These are phyloP conservation scores for Penicillium steckii DNA, from an alignment of 495 filamentous ascomycete genomes.

Conservation along the genomic window DNA sequence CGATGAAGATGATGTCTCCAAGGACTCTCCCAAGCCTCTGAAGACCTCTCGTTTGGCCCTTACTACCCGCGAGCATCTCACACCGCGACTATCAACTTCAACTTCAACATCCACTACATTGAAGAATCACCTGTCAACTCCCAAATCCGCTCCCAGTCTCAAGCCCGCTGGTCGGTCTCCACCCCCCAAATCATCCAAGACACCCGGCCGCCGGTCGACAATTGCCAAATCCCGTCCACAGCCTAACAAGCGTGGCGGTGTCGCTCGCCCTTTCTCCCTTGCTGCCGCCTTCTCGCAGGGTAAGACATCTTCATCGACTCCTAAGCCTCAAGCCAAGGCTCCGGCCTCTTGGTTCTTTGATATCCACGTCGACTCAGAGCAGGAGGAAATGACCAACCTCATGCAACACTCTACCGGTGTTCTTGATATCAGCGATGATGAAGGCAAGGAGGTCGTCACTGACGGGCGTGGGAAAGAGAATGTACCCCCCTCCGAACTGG, in stretches of 20 bases:
- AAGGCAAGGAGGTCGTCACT: conserved; percentile 29
- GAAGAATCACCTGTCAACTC: conserved; percentile 37
- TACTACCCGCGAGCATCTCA: conserved; percentile 31
- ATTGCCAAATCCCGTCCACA: conserved; percentile 50
- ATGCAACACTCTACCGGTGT: conserved; percentile 86
- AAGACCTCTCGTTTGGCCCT: conserved; percentile 42
- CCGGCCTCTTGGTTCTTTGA: conserved; percentile 83
- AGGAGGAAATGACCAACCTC: conserved; percentile 85
- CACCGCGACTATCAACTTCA: conserved; percentile 33
- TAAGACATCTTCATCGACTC: conserved; percentile 29
- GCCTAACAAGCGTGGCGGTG: conserved; percentile 41
- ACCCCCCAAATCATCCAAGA: conserved; percentile 32
- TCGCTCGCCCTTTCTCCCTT: conserved; percentile 67
- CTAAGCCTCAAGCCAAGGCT: conserved; percentile 37
- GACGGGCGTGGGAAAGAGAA: conserved; percentile 86
- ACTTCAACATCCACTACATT: too few species aligned
- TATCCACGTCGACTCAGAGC: conserved; percentile 88
- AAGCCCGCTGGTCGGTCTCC: conserved; percentile 45
- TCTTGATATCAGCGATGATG: conserved; percentile 74
- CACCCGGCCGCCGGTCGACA: conserved; percentile 35
- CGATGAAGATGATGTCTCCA: conserved; percentile 53
- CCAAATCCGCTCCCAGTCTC: conserved; percentile 32
- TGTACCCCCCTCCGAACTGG: conserved; percentile 55
- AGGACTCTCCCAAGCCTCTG: conserved; percentile 36
- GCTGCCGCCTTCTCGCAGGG: conserved; percentile 64